Evolutionary conservation across 768 basidiomycete species (phyloP), one percentile per base, ranked within the genome.

Genomic region (Amanita subjunquillea): DNA sequence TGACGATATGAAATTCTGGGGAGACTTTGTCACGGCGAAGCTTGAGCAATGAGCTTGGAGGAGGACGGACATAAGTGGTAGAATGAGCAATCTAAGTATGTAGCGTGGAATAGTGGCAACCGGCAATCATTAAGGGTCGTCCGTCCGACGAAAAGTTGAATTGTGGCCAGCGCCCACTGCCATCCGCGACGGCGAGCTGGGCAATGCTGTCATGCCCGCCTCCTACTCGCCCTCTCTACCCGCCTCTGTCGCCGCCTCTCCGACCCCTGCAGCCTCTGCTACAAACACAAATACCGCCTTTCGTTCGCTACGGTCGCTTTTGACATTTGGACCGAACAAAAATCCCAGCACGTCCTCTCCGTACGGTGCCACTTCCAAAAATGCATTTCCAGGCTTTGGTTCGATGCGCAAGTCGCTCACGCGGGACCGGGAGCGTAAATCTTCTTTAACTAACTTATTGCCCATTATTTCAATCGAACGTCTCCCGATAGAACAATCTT

Each of bases 251-350:
- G 51, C 51, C 6, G 51, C 51, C 7, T 45, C 51, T 25, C 42
- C 51, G 22, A 44, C 51, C 13, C 42, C 51, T 5, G 22, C 42
- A 4, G 5, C 17, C 41, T 13, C 51, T 22, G 20, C 5, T 1
- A 34, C 15, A 20, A 40, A 59, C 48, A 60, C 67, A 63, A 64
- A 64, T 50, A 63, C 67, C 47, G 55, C 67, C 40, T 63, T 69
- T 65, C 82, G 84, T 53, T 71, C 82, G 0, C 66, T 87, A 63
- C 80, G 83, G 52, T 85, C 77, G 56, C 66, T 87, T 39, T 73
- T 87, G 36, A 82, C 83, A 2, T 86, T 87, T 65, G 80, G 80
- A 25, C 74, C 80, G 34, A 72, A 64, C 54, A 79, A 75, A 52
- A 67, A 62, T 36, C 37, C 60, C n/a, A 54, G 58, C 38, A 62